Percentiles rank a stretch among this genome's conserved stretches.
Conservation (phyloP, 2,329 filamentous ascomycete species). For the Cryphonectria carpinicola region DNA sequence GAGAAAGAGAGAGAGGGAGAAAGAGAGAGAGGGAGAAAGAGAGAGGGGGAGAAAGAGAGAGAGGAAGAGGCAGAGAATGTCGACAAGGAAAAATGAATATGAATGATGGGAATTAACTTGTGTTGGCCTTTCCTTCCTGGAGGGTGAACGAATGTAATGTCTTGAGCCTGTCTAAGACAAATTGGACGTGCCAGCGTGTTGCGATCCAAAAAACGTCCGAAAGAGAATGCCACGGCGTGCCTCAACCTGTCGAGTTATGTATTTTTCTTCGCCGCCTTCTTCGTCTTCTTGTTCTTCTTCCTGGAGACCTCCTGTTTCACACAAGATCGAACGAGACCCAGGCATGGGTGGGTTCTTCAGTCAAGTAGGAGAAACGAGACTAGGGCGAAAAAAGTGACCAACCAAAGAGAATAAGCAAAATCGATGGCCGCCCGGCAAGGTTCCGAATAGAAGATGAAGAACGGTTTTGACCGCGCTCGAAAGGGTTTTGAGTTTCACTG, state of each 20-base stretch:
- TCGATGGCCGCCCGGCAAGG: neutral
- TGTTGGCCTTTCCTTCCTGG: neutral
- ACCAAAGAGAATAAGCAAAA: neutral
- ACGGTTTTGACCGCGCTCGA: neutral
- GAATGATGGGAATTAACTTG: neutral
- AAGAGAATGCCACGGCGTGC: neutral
- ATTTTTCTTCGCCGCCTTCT: neutral
- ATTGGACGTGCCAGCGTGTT: conserved; percentile 15
- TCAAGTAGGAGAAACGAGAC: neutral
- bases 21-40: neutral
- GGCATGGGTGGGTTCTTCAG: neutral
- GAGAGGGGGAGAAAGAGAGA: neutral
- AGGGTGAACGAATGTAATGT: neutral
- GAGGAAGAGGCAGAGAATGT: too few species aligned
- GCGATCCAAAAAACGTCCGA: neutral
- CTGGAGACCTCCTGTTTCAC: neutral
- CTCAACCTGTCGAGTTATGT: neutral
- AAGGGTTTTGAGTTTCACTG: conserved; percentile 4
- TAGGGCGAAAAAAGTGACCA: neutral
- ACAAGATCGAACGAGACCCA: neutral
- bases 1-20: neutral
- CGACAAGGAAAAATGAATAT: neutral
- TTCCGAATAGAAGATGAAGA: neutral
- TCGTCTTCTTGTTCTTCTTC: neutral
- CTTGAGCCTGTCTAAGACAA: conserved; percentile 20